Evolutionary conservation across 371 early-diverging fungal genomes (phyloP).

Genomic region (Mucor plumbeus): DNA sequence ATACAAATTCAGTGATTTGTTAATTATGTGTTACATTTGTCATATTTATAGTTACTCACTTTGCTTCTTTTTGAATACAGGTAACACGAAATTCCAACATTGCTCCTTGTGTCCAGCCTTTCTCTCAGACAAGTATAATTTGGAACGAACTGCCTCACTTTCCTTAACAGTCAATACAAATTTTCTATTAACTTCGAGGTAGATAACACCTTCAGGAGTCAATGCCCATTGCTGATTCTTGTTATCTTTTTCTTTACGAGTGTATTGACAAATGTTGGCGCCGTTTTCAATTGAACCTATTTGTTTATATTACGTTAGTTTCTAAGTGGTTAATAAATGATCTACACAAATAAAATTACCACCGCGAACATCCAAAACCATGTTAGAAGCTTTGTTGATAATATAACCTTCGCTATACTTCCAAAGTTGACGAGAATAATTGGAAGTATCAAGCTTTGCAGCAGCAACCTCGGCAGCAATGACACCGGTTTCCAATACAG

Average conservation of each 20-base stretch:
- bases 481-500: constrained; percentile 40
- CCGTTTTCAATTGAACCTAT: constrained; percentile 38
- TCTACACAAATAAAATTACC: constrained; percentile 35
- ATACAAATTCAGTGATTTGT: not conserved
- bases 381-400: constrained; percentile 59
- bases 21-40: not conserved
- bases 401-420: constrained; percentile 58
- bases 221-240: constrained; percentile 51
- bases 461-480: constrained; percentile 50
- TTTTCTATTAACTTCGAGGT: constrained; percentile 24
- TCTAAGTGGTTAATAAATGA: not conserved
- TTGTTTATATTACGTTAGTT: constrained; percentile 11
- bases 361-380: constrained; percentile 64
- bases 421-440: constrained; percentile 63
- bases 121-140: constrained; percentile 32
- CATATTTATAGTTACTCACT: constrained; percentile 21
- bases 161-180: constrained; percentile 45
- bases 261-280: constrained; percentile 48
- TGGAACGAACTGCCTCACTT: constrained; percentile 27
- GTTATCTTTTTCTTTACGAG: constrained; percentile 36
- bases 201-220: constrained; percentile 43
- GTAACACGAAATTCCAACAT: constrained; percentile 56
- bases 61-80: constrained; percentile 53
- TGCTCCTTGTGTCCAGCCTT: constrained; percentile 44
- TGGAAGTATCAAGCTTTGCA: constrained; percentile 51